Percentiles rank a stretch among this genome's conserved stretches.
phyloP scores from a whole-genome alignment of 495 filamentous ascomycete species.

The Neurospora terricola region DNA sequence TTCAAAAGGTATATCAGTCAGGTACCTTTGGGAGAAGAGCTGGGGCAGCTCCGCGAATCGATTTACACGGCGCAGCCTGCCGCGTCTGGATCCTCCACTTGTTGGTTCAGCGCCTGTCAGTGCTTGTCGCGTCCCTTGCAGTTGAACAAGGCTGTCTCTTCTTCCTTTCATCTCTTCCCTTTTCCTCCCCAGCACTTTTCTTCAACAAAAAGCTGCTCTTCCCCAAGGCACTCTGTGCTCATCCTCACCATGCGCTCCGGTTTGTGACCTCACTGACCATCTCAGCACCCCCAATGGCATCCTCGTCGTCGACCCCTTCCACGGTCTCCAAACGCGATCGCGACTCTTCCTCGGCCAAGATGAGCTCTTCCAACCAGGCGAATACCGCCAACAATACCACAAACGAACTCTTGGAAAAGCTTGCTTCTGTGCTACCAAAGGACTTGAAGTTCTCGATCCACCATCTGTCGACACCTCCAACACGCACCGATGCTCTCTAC shows the following conservation, averaged over 20 bases:
- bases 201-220: neutral
- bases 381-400: neutral
- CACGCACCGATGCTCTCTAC: conserved; percentile 60
- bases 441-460: conserved; percentile 62
- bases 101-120: neutral
- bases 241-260: neutral
- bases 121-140: neutral
- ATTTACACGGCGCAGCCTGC: neutral
- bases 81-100: neutral
- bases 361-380: neutral
- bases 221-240: neutral
- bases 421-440: conserved; percentile 64
- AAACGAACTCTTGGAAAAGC: conserved; percentile 30
- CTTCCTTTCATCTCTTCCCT: neutral
- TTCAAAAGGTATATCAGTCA: neutral
- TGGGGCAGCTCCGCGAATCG: neutral
- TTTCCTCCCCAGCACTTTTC: neutral
- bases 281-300: neutral
- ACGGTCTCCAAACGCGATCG: neutral
- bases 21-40: neutral
- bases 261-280: neutral
- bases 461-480: conserved; percentile 82
- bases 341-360: neutral
- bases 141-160: neutral
- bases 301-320: neutral